A percentile compares a stretch with the other conserved stretches of the same genome.
phyloP scores from a whole-genome alignment of 176 grass and related monocot species.

The Miscanthus lutarioriparius region DNA sequence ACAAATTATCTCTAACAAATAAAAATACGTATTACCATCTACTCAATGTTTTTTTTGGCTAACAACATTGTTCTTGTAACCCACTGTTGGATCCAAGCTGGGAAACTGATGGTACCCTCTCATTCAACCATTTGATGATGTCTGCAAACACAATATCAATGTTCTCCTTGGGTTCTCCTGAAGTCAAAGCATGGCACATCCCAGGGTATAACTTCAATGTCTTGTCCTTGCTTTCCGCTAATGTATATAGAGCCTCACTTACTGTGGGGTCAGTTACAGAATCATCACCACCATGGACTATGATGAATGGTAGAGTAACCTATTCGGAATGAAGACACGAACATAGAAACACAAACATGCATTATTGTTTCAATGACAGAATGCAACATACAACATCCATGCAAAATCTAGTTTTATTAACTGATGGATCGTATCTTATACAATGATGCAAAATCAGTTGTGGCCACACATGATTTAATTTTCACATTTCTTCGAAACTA shows the following conservation, averaged over 20 bases:
- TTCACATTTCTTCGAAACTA: not conserved
- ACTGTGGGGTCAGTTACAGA: constrained; percentile 54
- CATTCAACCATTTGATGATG: constrained; percentile 61
- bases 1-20: not conserved
- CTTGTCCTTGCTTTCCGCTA: constrained; percentile 50
- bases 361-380: not conserved
- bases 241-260: constrained; percentile 41
- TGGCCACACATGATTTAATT: not conserved
- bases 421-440: not conserved
- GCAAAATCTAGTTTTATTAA: not conserved
- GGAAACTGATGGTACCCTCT: constrained; percentile 20
- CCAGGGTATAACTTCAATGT: constrained; percentile 51
- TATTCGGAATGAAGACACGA: not conserved
- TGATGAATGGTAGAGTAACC: constrained; percentile 60
- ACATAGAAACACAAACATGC: not conserved
- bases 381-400: not conserved
- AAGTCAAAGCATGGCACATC: constrained; percentile 74
- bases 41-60: not conserved
- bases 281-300: constrained; percentile 61
- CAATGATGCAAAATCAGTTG: not conserved
- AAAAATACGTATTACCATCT: not conserved
- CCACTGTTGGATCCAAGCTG: not conserved
- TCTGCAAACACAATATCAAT: constrained; percentile 59
- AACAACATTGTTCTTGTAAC: not conserved
- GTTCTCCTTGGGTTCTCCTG: constrained; percentile 44